These are phyloP conservation scores for Microstegium vimineum DNA, from an alignment of 176 grass and related monocot genomes.

Conservation along the genomic window DNA sequence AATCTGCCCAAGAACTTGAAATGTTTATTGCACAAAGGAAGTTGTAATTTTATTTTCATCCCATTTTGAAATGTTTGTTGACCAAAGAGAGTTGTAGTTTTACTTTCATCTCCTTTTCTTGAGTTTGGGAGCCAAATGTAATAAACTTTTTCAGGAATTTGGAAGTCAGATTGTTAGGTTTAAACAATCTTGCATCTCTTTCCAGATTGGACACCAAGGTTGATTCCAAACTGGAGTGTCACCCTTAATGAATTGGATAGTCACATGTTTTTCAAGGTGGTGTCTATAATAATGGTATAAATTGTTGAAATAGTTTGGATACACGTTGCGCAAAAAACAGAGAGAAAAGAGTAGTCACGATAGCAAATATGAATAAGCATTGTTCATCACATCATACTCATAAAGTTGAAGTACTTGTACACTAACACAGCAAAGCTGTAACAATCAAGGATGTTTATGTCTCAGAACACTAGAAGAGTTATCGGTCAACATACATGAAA, in stretches of 20 bases:
- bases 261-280: background rate
- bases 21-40: too few relatives aligned
- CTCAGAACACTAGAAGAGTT: background rate
- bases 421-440: background rate
- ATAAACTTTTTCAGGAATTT: background rate
- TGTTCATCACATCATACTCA: conserved; percentile 6
- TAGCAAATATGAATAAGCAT: background rate
- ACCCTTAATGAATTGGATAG: background rate
- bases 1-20: background rate
- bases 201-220: background rate
- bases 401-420: background rate
- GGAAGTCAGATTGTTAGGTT: background rate
- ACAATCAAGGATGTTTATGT: background rate
- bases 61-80: background rate
- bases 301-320: background rate
- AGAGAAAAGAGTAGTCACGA: too few relatives aligned
- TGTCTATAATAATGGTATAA: background rate
- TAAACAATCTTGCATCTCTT: background rate
- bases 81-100: background rate
- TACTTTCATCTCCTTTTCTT: background rate
- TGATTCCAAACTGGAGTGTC: background rate
- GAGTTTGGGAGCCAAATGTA: background rate
- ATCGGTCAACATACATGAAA: background rate
- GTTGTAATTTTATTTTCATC: too few relatives aligned
- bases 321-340: background rate